A percentile compares a stretch with the other conserved stretches of the same genome.
Conservation (phyloP, 2,329 filamentous ascomycete genomes). For the Pezicula radicicola region DNA sequence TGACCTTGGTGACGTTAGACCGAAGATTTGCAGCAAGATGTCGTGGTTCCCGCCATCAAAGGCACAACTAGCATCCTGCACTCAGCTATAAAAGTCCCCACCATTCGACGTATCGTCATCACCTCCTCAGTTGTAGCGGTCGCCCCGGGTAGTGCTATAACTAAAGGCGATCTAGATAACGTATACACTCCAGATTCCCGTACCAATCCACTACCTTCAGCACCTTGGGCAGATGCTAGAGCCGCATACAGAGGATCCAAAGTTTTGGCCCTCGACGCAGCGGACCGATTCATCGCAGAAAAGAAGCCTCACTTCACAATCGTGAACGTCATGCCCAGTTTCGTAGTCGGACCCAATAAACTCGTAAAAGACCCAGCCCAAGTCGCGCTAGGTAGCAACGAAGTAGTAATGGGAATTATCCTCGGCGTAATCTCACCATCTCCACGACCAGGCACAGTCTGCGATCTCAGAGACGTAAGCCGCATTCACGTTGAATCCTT, state of each 20-base stretch:
- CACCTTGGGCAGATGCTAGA: constrained; percentile 11
- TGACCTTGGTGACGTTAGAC: background rate
- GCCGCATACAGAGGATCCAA: constrained; percentile 29
- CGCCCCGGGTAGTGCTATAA: background rate
- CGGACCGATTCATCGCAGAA: constrained; percentile 18
- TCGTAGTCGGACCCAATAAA: constrained; percentile 10
- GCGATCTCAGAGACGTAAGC: background rate
- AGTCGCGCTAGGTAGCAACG: background rate
- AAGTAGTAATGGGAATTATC: background rate
- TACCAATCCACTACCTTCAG: background rate
- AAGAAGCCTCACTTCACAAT: constrained; percentile 12
- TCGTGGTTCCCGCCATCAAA: constrained; percentile 1
- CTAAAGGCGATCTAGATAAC: background rate
- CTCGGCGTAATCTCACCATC: background rate
- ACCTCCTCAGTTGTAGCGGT: background rate
- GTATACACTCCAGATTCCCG: background rate
- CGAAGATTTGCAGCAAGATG: background rate
- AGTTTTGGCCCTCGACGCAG: constrained; percentile 20
- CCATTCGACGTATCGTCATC: constrained; percentile 2
- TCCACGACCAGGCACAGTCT: background rate
- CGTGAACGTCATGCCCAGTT: constrained; percentile 12
- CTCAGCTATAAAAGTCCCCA: background rate
- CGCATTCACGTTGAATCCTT: constrained; percentile 7
- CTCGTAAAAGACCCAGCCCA: background rate
- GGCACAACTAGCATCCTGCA: background rate